Conservation (phyloP, 371 early-diverging fungal species). For the Mortierella sp. region DNA sequence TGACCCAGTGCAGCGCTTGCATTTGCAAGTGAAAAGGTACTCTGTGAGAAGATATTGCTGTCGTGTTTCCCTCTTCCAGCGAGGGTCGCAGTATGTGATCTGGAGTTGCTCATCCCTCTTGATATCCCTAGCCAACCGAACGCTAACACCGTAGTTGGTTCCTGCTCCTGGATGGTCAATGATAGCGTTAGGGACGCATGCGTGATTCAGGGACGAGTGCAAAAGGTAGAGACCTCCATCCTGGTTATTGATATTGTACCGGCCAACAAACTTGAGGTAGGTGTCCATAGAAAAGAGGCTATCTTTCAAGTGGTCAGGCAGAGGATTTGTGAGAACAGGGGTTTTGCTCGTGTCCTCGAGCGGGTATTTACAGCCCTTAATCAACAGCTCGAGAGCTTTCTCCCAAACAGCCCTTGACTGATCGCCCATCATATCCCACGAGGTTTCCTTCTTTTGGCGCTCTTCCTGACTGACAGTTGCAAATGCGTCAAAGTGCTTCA, state of each 20-base stretch:
- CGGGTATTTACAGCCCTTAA: slow-evolving; percentile 65
- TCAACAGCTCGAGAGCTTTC: slow-evolving; percentile 61
- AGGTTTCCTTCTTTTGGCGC: slow-evolving; percentile 73
- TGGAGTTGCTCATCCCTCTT: slow-evolving; percentile 70
- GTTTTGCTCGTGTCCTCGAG: slow-evolving; percentile 54
- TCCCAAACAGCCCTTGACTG: slow-evolving; percentile 64
- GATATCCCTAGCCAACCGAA: slow-evolving; percentile 68
- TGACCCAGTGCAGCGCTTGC: slow-evolving; percentile 67
- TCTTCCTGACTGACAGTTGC: slow-evolving; percentile 76
- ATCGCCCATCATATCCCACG: slow-evolving; percentile 74
- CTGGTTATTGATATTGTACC: slow-evolving; percentile 79
- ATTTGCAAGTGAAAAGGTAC: slow-evolving; percentile 71
- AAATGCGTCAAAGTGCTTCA: slow-evolving; percentile 71
- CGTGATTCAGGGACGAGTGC: slow-evolving; percentile 74
- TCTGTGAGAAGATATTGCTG: slow-evolving; percentile 69
- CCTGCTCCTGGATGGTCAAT: slow-evolving; percentile 66
- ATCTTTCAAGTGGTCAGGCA: slow-evolving; percentile 61
- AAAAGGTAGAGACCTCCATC: slow-evolving; percentile 75
- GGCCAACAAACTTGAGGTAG: slow-evolving; percentile 71
- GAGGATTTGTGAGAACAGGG: slow-evolving; percentile 66
- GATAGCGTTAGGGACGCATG: slow-evolving; percentile 67
- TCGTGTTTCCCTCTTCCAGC: slow-evolving; percentile 74
- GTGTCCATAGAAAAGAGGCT: slow-evolving; percentile 69
- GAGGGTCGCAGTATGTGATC: slow-evolving; percentile 74
- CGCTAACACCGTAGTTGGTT: slow-evolving; percentile 68